Conservation (phyloP, 2,329 filamentous ascomycete species). For the Fusarium agapanthi region DNA sequence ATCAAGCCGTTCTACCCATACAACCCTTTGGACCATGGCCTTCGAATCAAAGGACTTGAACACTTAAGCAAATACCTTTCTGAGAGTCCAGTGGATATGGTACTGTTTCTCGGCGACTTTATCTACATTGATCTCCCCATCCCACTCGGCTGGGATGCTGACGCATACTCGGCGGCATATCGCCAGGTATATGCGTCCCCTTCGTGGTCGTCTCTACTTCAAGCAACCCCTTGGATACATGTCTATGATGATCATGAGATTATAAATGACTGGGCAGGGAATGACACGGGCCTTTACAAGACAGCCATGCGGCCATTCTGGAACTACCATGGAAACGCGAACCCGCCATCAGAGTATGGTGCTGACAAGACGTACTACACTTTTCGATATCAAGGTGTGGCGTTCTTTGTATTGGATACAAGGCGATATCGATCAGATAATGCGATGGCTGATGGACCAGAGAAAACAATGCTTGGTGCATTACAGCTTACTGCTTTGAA, state of each 20-base stretch:
- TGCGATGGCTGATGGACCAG: background rate
- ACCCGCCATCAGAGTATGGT: background rate
- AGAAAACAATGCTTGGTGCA: background rate
- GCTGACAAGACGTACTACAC: background rate
- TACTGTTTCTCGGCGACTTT: background rate
- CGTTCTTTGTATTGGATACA: background rate
- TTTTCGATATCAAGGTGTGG: background rate
- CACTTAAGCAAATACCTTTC: background rate
- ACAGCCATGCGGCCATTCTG: background rate
- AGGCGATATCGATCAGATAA: background rate
- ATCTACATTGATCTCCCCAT: background rate
- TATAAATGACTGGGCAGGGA: background rate
- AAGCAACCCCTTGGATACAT: background rate
- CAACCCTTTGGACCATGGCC: background rate
- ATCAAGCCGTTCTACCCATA: background rate
- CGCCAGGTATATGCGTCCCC: background rate
- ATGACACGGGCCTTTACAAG: background rate
- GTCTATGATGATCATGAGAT: background rate
- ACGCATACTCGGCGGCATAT: background rate
- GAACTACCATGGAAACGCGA: background rate
- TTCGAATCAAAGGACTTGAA: background rate
- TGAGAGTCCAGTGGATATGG: background rate
- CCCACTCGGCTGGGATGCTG: background rate
- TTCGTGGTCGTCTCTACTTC: background rate
- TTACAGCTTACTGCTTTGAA: background rate